These are phyloP conservation scores for Alternaria brassicicola DNA, from an alignment of 2,329 filamentous ascomycete species.

Conservation along the genomic window DNA sequence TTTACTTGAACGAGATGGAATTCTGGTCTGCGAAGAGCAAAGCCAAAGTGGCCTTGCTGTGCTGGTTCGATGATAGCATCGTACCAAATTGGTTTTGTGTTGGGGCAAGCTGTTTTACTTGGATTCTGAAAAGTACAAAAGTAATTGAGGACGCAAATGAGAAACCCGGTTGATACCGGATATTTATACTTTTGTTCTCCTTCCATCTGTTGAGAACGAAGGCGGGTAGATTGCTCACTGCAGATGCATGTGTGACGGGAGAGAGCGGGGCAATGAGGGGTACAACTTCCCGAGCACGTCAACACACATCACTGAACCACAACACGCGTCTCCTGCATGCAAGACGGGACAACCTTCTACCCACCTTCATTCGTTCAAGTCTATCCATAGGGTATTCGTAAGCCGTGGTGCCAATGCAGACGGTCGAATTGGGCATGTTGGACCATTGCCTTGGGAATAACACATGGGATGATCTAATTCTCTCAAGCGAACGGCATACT, in stretches of 20 bases:
- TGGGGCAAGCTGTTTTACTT: neutral
- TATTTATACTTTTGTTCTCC: slow-evolving; percentile 1
- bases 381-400: neutral
- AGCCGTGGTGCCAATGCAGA: neutral
- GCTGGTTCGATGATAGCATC: slow-evolving; percentile 21
- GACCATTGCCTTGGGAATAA: neutral
- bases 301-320: slow-evolving; percentile 2
- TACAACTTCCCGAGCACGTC: slow-evolving; percentile 3
- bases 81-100: slow-evolving; percentile 12
- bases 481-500: neutral
- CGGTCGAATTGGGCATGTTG: neutral
- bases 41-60: neutral
- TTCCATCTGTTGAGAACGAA: neutral
- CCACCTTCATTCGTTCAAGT: neutral
- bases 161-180: neutral
- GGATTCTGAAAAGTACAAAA: neutral
- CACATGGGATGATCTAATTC: neutral
- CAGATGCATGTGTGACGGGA: slow-evolving; percentile 13
- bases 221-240: slow-evolving; percentile 7
- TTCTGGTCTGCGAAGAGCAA: slow-evolving; percentile 6
- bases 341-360: neutral
- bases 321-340: neutral
- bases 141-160: neutral
- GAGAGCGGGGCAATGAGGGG: slow-evolving; percentile 23
- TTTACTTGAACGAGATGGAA: slow-evolving; percentile 17